These are phyloP conservation scores for Aphanomyces invadans DNA, from an alignment of 352 stramenopile species.

Conservation along the genomic window DNA sequence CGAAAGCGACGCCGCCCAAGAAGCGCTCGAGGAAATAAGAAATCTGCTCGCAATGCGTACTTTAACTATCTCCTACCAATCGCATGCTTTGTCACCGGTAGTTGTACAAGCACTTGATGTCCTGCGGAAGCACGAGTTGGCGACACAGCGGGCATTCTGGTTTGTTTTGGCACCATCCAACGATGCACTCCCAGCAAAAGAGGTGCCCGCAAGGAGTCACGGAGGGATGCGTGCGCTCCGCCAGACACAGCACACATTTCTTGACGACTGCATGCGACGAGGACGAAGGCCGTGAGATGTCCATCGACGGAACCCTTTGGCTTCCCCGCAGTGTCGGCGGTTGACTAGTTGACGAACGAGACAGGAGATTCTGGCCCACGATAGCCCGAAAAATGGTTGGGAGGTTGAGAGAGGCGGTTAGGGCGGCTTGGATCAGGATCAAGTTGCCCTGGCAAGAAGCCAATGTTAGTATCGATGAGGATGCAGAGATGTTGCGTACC, in stretches of 20 bases:
- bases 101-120: conserved; percentile 89
- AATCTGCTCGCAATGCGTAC: too few species aligned
- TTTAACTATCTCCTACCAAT: too few species aligned
- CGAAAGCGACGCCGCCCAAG: not conserved
- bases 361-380: conserved; percentile 33
- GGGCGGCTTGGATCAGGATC: conserved; percentile 57
- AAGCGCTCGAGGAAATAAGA: conserved; percentile 21
- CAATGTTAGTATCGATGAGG: not conserved
- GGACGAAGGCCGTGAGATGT: not conserved
- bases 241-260: conserved; percentile 86
- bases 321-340: not conserved
- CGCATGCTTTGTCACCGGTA: conserved; percentile 50
- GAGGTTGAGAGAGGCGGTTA: conserved; percentile 42
- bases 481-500: conserved; percentile 28
- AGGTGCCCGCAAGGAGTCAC: conserved; percentile 85
- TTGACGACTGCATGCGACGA: conserved; percentile 18
- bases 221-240: conserved; percentile 56
- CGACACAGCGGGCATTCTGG: conserved; percentile 85
- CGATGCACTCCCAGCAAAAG: conserved; percentile 90
- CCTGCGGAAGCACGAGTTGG: conserved; percentile 77
- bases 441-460: conserved; percentile 73
- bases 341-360: too few species aligned
- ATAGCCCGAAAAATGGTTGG: conserved; percentile 34
- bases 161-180: conserved; percentile 90
- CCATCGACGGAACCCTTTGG: too few species aligned